phyloP scores from a whole-genome alignment of 2,329 filamentous ascomycete species.

The Leptosphaerulina australis region DNA sequence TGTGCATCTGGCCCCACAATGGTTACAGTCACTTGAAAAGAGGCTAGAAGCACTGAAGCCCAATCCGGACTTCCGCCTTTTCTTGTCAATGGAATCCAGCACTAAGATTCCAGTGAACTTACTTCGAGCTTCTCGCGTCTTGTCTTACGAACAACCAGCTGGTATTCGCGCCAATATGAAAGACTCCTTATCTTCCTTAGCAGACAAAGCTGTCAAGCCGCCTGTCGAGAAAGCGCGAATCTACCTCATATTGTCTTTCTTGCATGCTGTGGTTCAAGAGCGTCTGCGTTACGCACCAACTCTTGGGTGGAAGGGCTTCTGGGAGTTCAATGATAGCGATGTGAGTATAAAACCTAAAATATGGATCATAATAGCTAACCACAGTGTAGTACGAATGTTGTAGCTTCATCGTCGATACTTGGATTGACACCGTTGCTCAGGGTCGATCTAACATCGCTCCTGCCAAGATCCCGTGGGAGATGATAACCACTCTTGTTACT shows the following conservation, averaged over 20 bases:
- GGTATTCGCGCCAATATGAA: conserved; percentile 98
- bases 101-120: conserved; percentile 97
- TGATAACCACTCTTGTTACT: conserved; percentile 86
- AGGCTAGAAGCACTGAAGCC: conserved; percentile 94
- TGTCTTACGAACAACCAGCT: conserved; percentile 98
- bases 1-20: conserved; percentile 92
- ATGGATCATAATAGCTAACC: conserved; percentile 42
- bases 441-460: conserved; percentile 92
- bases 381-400: conserved; percentile 85
- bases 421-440: conserved; percentile 82
- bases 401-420: conserved; percentile 92
- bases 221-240: conserved; percentile 90
- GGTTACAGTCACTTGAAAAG: conserved; percentile 97
- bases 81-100: conserved; percentile 97
- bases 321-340: conserved; percentile 99
- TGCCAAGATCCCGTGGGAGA: conserved; percentile 93
- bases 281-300: conserved; percentile 90
- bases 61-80: conserved; percentile 88
- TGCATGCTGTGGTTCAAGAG: conserved; percentile 96
- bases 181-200: conserved; percentile 86
- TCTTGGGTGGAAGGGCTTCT: conserved; percentile 97
- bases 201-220: conserved; percentile 74
- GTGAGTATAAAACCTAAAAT: conserved; percentile 63
- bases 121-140: conserved; percentile 86
- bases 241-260: conserved; percentile 88